These are phyloP conservation scores for Coemansia aciculifera DNA, from an alignment of 192 early-diverging fungal species.

Conservation along the genomic window DNA sequence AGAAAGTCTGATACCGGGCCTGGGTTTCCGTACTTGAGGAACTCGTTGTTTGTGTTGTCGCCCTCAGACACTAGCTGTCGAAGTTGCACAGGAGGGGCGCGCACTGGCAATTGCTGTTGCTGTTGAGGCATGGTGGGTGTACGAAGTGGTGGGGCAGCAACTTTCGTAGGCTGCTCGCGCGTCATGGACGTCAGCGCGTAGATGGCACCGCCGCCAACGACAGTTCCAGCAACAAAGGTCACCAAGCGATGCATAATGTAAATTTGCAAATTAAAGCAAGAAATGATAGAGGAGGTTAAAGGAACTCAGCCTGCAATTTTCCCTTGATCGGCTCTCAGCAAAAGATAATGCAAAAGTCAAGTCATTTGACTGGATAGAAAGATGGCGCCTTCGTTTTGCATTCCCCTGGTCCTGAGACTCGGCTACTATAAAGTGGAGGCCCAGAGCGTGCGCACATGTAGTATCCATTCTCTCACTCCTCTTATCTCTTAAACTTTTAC, in stretches of 20 bases:
- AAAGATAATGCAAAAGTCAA: neutral
- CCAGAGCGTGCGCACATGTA: neutral
- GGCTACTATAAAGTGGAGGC: neutral
- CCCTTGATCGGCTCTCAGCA: no score
- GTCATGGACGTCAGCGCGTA: slow-evolving; percentile 22
- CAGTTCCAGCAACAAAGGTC: slow-evolving; percentile 45
- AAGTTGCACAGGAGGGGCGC: slow-evolving; percentile 37
- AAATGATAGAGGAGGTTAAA: neutral
- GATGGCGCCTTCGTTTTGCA: neutral
- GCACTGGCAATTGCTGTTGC: slow-evolving; percentile 14
- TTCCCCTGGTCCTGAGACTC: neutral
- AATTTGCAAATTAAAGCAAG: neutral
- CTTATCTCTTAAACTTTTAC: neutral
- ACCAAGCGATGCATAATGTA: slow-evolving; percentile 37
- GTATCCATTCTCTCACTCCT: neutral
- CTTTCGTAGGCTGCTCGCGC: neutral
- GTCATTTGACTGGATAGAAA: neutral
- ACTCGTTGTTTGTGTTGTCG: slow-evolving; percentile 31
- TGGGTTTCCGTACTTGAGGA: slow-evolving; percentile 45
- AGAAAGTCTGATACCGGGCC: slow-evolving; percentile 79
- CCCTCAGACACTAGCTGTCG: neutral
- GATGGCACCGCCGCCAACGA: slow-evolving; percentile 45
- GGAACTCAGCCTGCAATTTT: neutral
- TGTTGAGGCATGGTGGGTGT: slow-evolving; percentile 6
- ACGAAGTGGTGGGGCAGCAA: slow-evolving; percentile 4